phyloP scores from a whole-genome alignment of 2,329 filamentous ascomycete species.

The Fusarium sororula region DNA sequence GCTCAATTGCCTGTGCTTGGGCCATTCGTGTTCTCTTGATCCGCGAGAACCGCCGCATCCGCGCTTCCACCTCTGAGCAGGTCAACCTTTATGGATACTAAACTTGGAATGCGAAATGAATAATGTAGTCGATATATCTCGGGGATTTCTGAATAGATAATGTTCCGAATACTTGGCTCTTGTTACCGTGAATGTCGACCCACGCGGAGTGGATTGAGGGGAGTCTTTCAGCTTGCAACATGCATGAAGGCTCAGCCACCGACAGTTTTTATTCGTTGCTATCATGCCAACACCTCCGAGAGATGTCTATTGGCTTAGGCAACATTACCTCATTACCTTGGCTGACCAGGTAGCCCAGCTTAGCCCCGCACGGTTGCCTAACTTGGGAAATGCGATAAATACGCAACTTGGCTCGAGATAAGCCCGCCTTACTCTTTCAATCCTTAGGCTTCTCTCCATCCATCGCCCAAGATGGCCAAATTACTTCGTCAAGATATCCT shows the following conservation, averaged over 20 bases:
- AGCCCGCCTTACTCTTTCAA: not conserved
- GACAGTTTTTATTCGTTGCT: not conserved
- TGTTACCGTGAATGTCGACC: not conserved
- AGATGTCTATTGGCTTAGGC: not conserved
- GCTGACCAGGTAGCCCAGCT: not conserved
- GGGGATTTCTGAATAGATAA: not conserved
- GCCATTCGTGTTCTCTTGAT: slow-evolving; percentile 52
- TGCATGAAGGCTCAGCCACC: not conserved
- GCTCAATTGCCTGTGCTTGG: slow-evolving; percentile 53
- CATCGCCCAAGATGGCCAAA: not conserved
- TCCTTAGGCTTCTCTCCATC: no score
- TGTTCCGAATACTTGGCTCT: no score
- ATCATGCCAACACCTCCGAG: not conserved
- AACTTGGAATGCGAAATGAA: not conserved
- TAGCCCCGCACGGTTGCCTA: slow-evolving; percentile 24
- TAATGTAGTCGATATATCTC: not conserved
- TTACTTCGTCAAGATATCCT: not conserved
- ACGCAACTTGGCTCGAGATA: not conserved
- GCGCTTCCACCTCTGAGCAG: slow-evolving; percentile 45
- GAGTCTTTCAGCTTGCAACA: not conserved
- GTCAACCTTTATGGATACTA: slow-evolving; percentile 52
- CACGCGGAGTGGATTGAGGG: not conserved
- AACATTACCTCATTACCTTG: not conserved
- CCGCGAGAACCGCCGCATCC: slow-evolving; percentile 53
- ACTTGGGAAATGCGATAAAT: not conserved